Conservation (phyloP, 495 filamentous ascomycete genomes). For the Penicillium parvum region DNA sequence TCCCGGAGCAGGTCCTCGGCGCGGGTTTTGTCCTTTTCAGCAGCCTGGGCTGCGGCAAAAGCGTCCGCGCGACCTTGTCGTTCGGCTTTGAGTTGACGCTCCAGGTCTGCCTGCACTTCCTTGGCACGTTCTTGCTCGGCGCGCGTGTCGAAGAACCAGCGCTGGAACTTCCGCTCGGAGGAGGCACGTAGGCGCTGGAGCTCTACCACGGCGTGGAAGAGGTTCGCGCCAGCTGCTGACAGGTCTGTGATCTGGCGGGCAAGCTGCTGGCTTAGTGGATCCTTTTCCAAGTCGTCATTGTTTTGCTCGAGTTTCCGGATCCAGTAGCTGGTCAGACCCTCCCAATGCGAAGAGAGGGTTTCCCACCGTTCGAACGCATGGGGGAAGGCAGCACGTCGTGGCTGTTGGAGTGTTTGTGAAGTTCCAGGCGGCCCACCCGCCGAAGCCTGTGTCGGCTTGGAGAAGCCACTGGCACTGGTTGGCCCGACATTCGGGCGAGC, state of each 20-base stretch:
- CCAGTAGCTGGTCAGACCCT: conserved; percentile 96
- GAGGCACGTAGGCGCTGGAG: conserved; percentile 92
- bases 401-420: conserved; percentile 36
- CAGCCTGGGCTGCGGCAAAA: conserved; percentile 55
- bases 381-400: conserved; percentile 61
- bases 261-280: conserved; percentile 82
- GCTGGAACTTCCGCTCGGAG: conserved; percentile 94
- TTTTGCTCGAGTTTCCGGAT: conserved; percentile 88
- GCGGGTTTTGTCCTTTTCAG: conserved; percentile 62
- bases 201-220: conserved; percentile 97
- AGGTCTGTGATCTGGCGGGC: conserved; percentile 92
- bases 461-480: conserved; percentile 7
- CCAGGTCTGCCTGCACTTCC: conserved; percentile 78
- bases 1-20: conserved; percentile 74
- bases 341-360: conserved; percentile 93
- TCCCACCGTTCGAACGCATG: conserved; percentile 99
- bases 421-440: conserved; percentile 23
- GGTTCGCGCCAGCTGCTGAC: conserved; percentile 90
- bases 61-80: conserved; percentile 63
- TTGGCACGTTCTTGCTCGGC: conserved; percentile 79
- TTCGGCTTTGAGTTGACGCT: conserved; percentile 68
- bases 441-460: conserved; percentile 27
- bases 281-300: conserved; percentile 72
- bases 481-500: conserved; percentile 20
- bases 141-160: conserved; percentile 96